A percentile compares a stretch with the other conserved stretches of the same genome.
phyloP scores from a whole-genome alignment of 2,329 filamentous ascomycete species.

The Xylariaceae sp. region DNA sequence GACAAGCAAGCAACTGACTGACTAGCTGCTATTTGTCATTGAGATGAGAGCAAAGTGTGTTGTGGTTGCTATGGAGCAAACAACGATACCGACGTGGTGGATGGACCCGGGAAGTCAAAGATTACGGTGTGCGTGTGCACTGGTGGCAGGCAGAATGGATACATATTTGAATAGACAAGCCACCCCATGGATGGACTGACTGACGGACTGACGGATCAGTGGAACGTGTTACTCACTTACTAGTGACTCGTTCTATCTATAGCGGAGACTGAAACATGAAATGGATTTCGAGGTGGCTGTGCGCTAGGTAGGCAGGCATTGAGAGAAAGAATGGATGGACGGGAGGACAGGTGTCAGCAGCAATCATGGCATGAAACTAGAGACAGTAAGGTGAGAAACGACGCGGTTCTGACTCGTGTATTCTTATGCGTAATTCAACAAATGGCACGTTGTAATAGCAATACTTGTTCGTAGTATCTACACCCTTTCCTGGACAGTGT shows the following conservation, averaged over 20 bases:
- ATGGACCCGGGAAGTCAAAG: no score
- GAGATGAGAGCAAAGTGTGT: no score
- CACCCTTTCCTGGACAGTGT: constrained; percentile 3
- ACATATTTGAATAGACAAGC: no score
- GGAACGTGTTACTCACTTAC: neutral
- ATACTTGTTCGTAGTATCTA: neutral
- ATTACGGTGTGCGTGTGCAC: no score
- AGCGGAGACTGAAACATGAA: neutral
- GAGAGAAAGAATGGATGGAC: neutral
- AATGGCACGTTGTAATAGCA: no score
- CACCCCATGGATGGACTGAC: no score
- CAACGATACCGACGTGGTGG: no score
- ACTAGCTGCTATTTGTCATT: no score
- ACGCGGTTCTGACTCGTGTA: neutral
- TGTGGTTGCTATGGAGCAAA: no score
- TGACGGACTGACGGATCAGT: neutral
- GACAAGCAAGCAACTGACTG: no score
- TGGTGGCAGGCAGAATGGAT: no score
- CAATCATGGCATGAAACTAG: neutral
- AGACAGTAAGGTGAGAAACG: neutral
- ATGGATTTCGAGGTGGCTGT: neutral
- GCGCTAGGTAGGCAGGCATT: neutral
- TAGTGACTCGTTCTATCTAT: neutral
- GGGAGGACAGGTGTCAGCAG: neutral
- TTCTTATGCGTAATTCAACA: constrained; percentile 2